phyloP scores from a whole-genome alignment of 1,284 basidiomycete species.

The Ustilago sp. region DNA sequence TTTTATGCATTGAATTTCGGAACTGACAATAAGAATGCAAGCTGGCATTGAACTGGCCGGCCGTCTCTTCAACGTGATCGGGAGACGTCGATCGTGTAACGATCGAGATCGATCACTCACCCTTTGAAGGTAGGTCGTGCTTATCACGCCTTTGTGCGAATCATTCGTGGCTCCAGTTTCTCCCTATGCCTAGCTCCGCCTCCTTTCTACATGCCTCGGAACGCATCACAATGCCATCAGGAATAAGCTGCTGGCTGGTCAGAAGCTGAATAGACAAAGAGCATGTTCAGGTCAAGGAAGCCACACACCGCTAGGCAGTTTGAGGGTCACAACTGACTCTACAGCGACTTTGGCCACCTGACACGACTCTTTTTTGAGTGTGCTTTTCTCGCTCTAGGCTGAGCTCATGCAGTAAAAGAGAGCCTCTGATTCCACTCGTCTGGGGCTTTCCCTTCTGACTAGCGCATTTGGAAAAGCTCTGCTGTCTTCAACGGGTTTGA shows the following conservation, averaged over 20 bases:
- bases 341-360: slow-evolving; percentile 21
- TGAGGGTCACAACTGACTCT: not conserved
- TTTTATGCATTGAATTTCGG: not conserved
- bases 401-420: slow-evolving; percentile 5
- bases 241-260: not conserved
- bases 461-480: slow-evolving; percentile 5
- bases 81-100: no score
- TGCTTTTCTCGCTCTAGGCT: not conserved
- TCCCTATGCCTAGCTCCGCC: no score
- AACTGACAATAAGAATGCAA: no score
- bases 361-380: slow-evolving; percentile 9
- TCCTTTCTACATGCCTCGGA: not conserved
- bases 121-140: no score
- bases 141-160: no score
- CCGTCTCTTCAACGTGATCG: no score
- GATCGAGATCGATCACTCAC: no score
- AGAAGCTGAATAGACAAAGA: no score
- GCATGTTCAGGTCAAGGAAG: no score
- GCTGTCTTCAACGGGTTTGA: not conserved
- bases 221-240: not conserved
- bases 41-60: no score
- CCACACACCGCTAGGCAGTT: not conserved
- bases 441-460: not conserved
- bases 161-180: no score
- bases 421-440: not conserved